Conservation (phyloP, 176 grass and related monocot genomes). For the Oryza punctata region DNA sequence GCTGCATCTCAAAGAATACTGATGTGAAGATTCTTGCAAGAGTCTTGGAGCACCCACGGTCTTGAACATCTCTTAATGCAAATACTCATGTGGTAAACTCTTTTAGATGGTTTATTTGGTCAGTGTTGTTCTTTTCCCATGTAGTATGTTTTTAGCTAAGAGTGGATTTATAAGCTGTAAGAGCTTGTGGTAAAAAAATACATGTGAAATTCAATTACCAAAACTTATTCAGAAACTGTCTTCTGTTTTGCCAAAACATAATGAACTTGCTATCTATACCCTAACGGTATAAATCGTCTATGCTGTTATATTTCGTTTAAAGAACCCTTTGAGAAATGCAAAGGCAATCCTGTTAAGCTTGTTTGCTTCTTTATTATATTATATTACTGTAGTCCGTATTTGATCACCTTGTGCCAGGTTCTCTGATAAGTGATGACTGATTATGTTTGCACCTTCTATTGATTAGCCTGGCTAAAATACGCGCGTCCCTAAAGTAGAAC, state of each 20-base stretch:
- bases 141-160: not conserved
- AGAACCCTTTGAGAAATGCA: not conserved
- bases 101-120: conserved; percentile 24
- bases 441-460: not conserved
- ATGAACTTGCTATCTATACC: not conserved
- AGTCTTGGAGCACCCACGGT: not conserved
- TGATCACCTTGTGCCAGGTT: not conserved
- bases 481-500: not conserved
- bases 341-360: not conserved
- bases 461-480: conserved; percentile 23
- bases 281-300: not conserved
- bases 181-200: conserved; percentile 8
- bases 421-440: not conserved
- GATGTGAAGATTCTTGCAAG: not conserved
- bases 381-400: not conserved
- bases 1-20: not conserved
- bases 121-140: not conserved
- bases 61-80: conserved; percentile 8
- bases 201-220: not conserved
- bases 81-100: not conserved
- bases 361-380: not conserved
- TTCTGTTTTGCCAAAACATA: not conserved
- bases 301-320: not conserved
- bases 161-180: not conserved
- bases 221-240: not conserved